A percentile compares a stretch with the other conserved stretches of the same genome.
Conservation (phyloP, 1,284 basidiomycete genomes). For the Phlebopus sp. region DNA sequence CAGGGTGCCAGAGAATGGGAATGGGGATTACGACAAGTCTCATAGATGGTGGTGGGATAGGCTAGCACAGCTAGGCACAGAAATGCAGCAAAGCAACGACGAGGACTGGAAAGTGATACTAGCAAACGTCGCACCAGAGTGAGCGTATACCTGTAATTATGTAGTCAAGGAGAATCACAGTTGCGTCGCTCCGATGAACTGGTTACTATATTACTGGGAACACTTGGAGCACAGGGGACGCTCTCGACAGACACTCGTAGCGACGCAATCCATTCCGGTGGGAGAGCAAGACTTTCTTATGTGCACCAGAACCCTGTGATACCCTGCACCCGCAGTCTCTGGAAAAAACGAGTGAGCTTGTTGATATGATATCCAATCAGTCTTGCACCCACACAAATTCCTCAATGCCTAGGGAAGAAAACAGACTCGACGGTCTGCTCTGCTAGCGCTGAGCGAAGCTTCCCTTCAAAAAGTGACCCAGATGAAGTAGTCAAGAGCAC, state of each 20-base stretch:
- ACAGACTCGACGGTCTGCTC: neutral
- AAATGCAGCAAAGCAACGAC: conserved; percentile 46
- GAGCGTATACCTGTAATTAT: neutral
- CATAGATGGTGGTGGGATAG: conserved; percentile 83
- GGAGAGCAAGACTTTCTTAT: too few relatives aligned
- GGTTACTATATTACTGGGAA: too few relatives aligned
- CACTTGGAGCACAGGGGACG: too few relatives aligned
- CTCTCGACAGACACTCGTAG: too few relatives aligned
- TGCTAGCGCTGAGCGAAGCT: neutral
- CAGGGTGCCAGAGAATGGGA: conserved; percentile 34
- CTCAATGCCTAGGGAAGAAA: neutral
- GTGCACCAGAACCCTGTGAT: too few relatives aligned
- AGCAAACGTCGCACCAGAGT: conserved; percentile 41
- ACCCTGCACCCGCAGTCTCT: too few relatives aligned
- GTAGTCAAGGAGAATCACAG: too few relatives aligned
- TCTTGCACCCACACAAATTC: neutral
- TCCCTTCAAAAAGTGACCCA: neutral
- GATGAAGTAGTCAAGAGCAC: neutral
- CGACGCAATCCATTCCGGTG: too few relatives aligned
- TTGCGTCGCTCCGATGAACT: too few relatives aligned
- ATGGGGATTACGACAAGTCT: conserved; percentile 46
- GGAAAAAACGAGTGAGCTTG: neutral
- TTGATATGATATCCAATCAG: neutral
- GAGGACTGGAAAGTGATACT: conserved; percentile 53
- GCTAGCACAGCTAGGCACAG: conserved; percentile 49